phyloP scores from a whole-genome alignment of 805 yeast species.

The Blastobotrys peoriensis region DNA sequence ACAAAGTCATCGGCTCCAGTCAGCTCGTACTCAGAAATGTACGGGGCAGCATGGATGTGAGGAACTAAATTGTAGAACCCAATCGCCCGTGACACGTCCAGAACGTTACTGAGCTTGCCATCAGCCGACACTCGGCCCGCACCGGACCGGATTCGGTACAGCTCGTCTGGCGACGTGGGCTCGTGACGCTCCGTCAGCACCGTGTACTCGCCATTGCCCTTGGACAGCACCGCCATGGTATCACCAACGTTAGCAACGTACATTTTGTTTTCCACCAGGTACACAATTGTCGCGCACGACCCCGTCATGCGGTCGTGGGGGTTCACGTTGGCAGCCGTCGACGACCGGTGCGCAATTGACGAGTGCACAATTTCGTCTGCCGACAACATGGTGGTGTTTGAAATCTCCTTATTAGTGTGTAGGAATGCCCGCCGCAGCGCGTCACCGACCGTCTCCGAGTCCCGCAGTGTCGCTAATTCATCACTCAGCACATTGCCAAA shows the following conservation, averaged over 20 bases:
- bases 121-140: slow-evolving; percentile 88
- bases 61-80: slow-evolving; percentile 85
- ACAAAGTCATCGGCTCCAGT: slow-evolving; percentile 75
- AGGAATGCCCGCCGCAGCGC: slow-evolving; percentile 82
- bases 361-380: slow-evolving; percentile 27
- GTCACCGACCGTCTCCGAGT: slow-evolving; percentile 51
- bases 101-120: slow-evolving; percentile 77
- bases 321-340: slow-evolving; percentile 47
- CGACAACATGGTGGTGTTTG: slow-evolving; percentile 35
- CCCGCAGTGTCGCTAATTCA: slow-evolving; percentile 49
- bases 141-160: slow-evolving; percentile 69
- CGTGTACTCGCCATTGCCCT: slow-evolving; percentile 74
- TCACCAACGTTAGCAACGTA: slow-evolving; percentile 92
- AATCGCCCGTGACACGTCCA: slow-evolving; percentile 82
- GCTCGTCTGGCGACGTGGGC: slow-evolving; percentile 68
- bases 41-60: slow-evolving; percentile 84
- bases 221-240: slow-evolving; percentile 70
- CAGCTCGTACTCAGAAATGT: slow-evolving; percentile 54
- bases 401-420: slow-evolving; percentile 74
- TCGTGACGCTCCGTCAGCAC: slow-evolving; percentile 72
- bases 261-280: slow-evolving; percentile 61
- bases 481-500: slow-evolving; percentile 62
- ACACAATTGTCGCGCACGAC: slow-evolving; percentile 76
- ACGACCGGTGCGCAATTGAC: slow-evolving; percentile 47
- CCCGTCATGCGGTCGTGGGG: slow-evolving; percentile 74